Evolutionary conservation across 805 yeast genomes (phyloP), one percentile per base, ranked within the genome.

Genomic region (Lipomyces lipofer): DNA sequence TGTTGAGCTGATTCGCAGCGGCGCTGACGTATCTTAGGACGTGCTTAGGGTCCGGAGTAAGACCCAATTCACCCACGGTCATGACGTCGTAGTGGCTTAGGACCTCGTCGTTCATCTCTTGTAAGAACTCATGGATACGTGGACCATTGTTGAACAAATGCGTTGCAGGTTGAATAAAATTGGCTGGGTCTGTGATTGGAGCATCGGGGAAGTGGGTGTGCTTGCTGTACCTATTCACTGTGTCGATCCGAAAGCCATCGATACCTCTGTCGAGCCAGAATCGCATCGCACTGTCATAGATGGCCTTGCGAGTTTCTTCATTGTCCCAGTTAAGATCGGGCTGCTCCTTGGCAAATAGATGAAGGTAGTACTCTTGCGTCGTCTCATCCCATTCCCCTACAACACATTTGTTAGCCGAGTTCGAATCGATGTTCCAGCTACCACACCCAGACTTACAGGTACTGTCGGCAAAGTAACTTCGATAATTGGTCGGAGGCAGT

Each of bases 251-350:
- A 70, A 81, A 81, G 2, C 85, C 85, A 64, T 79, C 83, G 25
- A 78, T 74, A 30, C 84, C 85, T 59, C 76, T 75, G 49, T 78
- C 75, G 54, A 75, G 75, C 85, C 85, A 81, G 67, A 73, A 81
- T 35, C 69, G 69, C 58, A 79, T 28, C 10, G 30, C 67, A 7
- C 82, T 81, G 42, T 77, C 70, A 67, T 78, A 78, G 51, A 80
- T 62, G 32, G 69, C 72, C 15, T 60, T 60, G 24, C 71, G 56
- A 36, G 67, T 70, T 64, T 68, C 76, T 51, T 74, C 64, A 63
- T 75, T 79, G 60, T 81, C 84, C 86, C 85, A 81, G 69, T 81
- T 81, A 61, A 81, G 72, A 64, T 81, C 86, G n/a, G 85, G 85
- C 67, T 81, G 85, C 22, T 75, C 66, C 47, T 68, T 69, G n/a